phyloP scores from a whole-genome alignment of 768 basidiomycete species.

The Bullera alba region DNA sequence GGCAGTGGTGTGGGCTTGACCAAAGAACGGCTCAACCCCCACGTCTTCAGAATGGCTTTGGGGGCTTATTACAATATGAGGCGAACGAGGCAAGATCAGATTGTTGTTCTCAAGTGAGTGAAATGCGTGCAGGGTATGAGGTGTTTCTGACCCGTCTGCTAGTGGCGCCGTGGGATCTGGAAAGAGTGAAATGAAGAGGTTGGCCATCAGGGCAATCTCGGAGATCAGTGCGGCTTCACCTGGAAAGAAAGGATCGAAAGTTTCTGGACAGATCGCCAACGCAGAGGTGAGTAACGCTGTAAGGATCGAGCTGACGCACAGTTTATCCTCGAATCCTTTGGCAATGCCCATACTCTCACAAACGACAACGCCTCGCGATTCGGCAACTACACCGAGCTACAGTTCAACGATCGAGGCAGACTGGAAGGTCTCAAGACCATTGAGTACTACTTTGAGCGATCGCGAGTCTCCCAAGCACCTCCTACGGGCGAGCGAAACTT shows the following conservation, averaged over 20 bases:
- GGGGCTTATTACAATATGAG: conserved; percentile 95
- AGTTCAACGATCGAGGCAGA: conserved; percentile 87
- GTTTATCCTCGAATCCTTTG: conserved; percentile 92
- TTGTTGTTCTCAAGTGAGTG: conserved; percentile 72
- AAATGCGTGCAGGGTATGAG: background rate
- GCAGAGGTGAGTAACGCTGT: conserved; percentile 54
- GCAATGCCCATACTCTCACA: conserved; percentile 68
- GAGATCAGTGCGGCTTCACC: conserved; percentile 80
- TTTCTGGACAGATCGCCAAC: conserved; percentile 76
- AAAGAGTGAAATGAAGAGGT: conserved; percentile 80
- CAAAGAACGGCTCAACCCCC: conserved; percentile 61
- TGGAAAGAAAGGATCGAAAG: conserved; percentile 89
- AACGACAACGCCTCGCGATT: conserved; percentile 94
- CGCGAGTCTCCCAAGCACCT: conserved; percentile 76
- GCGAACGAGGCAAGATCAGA: conserved; percentile 86
- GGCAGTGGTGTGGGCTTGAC: conserved; percentile 44
- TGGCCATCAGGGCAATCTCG: conserved; percentile 87
- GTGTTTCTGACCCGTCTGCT: background rate
- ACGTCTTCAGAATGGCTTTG: conserved; percentile 85
- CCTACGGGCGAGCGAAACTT: conserved; percentile 79
- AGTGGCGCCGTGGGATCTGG: conserved; percentile 91
- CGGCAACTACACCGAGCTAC: conserved; percentile 95
- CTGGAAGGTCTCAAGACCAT: conserved; percentile 86
- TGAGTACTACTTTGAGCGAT: conserved; percentile 91
- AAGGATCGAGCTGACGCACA: conserved; percentile 11